A percentile compares a stretch with the other conserved stretches of the same genome.
Evolutionary conservation across 2,329 filamentous ascomycete genomes (phyloP).

Genomic region (Fusarium humuli): DNA sequence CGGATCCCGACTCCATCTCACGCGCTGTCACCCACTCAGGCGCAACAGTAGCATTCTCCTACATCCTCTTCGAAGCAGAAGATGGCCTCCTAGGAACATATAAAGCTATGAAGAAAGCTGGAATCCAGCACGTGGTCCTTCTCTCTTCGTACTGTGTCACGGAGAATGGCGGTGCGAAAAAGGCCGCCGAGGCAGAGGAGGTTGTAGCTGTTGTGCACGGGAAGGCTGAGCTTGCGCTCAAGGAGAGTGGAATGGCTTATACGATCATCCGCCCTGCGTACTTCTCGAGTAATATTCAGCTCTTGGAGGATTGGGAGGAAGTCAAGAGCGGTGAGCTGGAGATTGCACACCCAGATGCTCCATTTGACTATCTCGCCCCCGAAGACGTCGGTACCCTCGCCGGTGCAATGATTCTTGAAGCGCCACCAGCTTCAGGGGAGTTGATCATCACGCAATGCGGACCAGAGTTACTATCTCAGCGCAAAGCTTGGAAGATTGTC

Average conservation of each 20-base stretch:
- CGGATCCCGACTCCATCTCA: slow-evolving; percentile 7
- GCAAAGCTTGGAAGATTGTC: slow-evolving; percentile 3
- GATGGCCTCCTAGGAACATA: slow-evolving; percentile 9
- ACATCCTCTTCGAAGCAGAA: slow-evolving; percentile 9
- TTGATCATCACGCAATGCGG: slow-evolving; percentile 12
- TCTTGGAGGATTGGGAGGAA: background rate
- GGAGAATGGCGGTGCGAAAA: background rate
- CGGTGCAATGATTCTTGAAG: background rate
- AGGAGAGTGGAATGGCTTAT: background rate
- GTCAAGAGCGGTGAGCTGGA: slow-evolving; percentile 1
- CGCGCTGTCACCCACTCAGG: slow-evolving; percentile 14
- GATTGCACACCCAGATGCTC: background rate
- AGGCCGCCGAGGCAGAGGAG: background rate
- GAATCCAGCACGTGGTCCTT: slow-evolving; percentile 13
- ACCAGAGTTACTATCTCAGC: slow-evolving; percentile 6
- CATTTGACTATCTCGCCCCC: slow-evolving; percentile 23
- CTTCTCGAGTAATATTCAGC: slow-evolving; percentile 20
- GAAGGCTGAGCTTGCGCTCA: slow-evolving; percentile 17
- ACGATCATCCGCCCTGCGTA: slow-evolving; percentile 12
- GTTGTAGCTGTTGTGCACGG: slow-evolving; percentile 6
- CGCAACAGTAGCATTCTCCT: slow-evolving; percentile 19
- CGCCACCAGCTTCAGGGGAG: fast-evolving
- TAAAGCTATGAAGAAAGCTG: slow-evolving; percentile 15
- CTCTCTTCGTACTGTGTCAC: slow-evolving; percentile 6
- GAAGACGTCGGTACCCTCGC: slow-evolving; percentile 18